Base-by-base conservation (phyloP, 1,139 yeast genomes). In the Zygotorulaspora mrakii region DNA sequence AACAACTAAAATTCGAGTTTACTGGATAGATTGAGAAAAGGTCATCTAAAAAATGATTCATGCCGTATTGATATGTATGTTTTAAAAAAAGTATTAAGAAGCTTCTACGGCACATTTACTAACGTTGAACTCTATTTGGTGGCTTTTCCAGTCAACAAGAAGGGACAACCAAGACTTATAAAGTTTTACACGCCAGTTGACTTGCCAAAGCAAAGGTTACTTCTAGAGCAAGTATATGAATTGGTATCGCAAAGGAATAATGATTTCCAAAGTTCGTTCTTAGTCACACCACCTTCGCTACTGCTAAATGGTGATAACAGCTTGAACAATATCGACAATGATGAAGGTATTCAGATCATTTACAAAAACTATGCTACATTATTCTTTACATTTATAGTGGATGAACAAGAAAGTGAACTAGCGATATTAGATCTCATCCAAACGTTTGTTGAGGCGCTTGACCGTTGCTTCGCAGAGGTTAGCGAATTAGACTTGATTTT, bases 401-500 rank as follows among this genome's bases (percentile, higher is more conserved):
- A 94, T 64, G 94, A 85, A 50, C 96, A 88, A 59, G 99, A 91
- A 61, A 80, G 91, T 18, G 98, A 91, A 62, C 71, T 91, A 42
- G 98, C 97, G 2, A 89, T 91, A 35, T 66, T 91, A 34, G 99
- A 91, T 61, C 69, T 91, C 58, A 91, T 94, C 45, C 98, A 94
- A 59, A 97, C 94, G 35, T 91, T 91, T 70, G 99, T 91, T 4
- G 97, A 91, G 62, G 84, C 95, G 40, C 71, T 91, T 47, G 96
- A 91, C 61, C 77, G 83, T 47, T 91, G 98, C 62, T 91, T 91
- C 64, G 80, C 81, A 49, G 89, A 89, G 55, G 99, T 91, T 5
- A 89, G 96, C 62, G 99, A 91, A 61, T 71, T 91, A 50, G 98
- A 91, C 62, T 70, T 91, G 52, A 96, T 94, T 17, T 89, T 88